These are phyloP conservation scores for Calonectria pseudoreteaudii DNA, from an alignment of 2,329 filamentous ascomycete species.

Conservation along the genomic window DNA sequence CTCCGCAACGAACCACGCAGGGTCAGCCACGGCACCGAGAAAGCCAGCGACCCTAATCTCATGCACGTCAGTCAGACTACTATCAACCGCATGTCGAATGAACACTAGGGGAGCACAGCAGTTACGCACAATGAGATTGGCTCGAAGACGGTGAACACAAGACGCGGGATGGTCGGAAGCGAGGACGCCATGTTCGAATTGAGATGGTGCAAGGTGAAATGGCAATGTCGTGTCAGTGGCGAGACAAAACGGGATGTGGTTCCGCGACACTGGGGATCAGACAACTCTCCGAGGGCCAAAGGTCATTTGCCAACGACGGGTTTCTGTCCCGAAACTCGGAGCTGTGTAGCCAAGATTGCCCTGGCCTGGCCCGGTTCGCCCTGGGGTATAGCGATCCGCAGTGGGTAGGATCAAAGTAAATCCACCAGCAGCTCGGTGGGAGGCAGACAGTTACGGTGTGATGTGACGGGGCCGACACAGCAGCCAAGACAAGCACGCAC, in stretches of 20 bases:
- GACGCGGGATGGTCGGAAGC: slow-evolving; percentile 72
- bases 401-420: slow-evolving; percentile 18
- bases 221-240: neutral
- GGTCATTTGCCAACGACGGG: neutral
- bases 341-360: neutral
- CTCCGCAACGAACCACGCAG: slow-evolving; percentile 72
- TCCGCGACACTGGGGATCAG: neutral
- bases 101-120: neutral
- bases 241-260: neutral
- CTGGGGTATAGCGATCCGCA: neutral
- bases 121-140: slow-evolving; percentile 72
- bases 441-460: neutral
- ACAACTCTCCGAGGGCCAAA: slow-evolving; percentile 2
- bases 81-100: neutral
- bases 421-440: slow-evolving; percentile 5
- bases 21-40: slow-evolving; percentile 65
- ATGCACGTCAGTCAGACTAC: neutral
- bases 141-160: slow-evolving; percentile 76
- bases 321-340: neutral
- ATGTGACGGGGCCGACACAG: neutral
- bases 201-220: neutral
- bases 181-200: slow-evolving; percentile 65
- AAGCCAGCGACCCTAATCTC: slow-evolving; percentile 68
- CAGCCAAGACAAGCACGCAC: neutral
- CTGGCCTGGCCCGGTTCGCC: neutral